These are phyloP conservation scores for Zychaea mexicana DNA, from an alignment of 371 early-diverging fungal genomes.

Conservation along the genomic window DNA sequence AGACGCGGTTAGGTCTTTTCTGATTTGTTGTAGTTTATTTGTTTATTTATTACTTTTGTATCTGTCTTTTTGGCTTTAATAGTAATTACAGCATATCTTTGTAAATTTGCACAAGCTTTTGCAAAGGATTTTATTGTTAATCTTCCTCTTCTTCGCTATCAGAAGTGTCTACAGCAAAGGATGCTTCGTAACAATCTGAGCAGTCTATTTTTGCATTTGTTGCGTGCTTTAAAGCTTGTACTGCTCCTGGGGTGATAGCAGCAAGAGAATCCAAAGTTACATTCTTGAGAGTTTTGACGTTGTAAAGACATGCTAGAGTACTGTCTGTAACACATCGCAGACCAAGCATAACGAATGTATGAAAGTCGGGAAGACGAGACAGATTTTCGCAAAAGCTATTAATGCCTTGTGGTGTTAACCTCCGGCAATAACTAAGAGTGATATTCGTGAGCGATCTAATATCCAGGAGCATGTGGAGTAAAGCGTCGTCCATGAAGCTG, in stretches of 20 bases:
- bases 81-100: not conserved
- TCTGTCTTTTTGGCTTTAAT: not conserved
- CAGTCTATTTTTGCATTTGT: not conserved
- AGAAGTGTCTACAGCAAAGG: no score
- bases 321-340: not conserved
- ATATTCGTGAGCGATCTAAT: not conserved
- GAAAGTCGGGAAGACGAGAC: not conserved
- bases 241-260: not conserved
- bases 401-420: not conserved
- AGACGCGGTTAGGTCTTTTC: conserved; percentile 43
- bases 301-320: not conserved
- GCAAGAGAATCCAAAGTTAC: not conserved
- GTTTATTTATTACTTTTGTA: not conserved
- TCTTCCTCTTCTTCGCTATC: no score
- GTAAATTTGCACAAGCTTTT: no score
- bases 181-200: no score
- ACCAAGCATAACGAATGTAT: not conserved
- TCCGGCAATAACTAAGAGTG: not conserved
- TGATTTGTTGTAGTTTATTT: conserved; percentile 9
- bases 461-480: not conserved
- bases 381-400: not conserved
- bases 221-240: not conserved
- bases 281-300: not conserved
- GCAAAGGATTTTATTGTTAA: no score
- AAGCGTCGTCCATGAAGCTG: not conserved